Base-by-base conservation (phyloP, 2,329 filamentous ascomycete genomes). In the Sclerotinia trifoliorum region DNA sequence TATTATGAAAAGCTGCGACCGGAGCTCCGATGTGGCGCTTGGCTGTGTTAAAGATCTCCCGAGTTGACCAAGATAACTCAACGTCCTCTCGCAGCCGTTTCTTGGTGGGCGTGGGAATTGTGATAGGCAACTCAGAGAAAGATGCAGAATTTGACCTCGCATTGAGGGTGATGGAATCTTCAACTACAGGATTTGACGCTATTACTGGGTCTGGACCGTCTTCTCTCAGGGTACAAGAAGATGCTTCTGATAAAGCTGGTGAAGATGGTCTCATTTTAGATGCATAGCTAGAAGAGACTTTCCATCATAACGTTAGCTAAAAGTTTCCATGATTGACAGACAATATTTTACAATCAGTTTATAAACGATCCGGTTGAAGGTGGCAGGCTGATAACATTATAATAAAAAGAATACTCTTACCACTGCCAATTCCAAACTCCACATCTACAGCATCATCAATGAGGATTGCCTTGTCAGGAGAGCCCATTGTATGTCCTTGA, bases 211-310 rank as follows among this genome's bases (percentile, higher is more conserved):
- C 62, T 21, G 62, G 35, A 17, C n/a, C 15, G 11, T 42, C 35
- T n/a, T 42, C 62, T 42, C 17, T 29, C 17, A 65, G 21, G 15
- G 48, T 56, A 24, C 62, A 56, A 8, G 62, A 65, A 5, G 49
- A 65, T n/a, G 32, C 51, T 44, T 42, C 39, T 3, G 62, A 65
- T n/a, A 57, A n/a, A 7, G 35, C 49, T n/a, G 49, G 61, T 1
- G 61, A 65, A 26, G 10, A 19, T 11, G 62, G 8, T 42, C 49
- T 51, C 7, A 19, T 39, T 1, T 39, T 51, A 13, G 32, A 51
- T 13, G 8, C 32, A 15, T 51, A 51, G 13, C 46, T 51, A 42
- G 32, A 51, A 17, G 15, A 39, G 15, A n/a, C 52, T 65, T 65
- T 65, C 32, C 15, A 54, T 19, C 7, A 29, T 13, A n/a, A n/a